These are phyloP conservation scores for Solanum lycopersicoides DNA, from an alignment of 257 asterid species.

Conservation along the genomic window DNA sequence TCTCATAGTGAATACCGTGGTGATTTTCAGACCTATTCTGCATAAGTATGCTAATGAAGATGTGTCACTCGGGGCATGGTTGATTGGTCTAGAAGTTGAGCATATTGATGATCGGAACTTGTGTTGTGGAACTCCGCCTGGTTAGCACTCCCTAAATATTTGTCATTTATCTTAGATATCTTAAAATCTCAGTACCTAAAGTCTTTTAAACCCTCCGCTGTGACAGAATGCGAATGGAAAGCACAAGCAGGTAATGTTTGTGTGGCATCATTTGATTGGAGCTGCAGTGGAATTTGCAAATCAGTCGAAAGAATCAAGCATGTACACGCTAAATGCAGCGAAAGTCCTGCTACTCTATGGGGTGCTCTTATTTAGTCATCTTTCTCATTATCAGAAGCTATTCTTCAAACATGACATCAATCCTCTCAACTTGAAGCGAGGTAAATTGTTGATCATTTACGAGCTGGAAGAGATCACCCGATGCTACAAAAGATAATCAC, in stretches of 20 bases:
- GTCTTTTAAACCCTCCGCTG: neutral
- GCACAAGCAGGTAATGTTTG: neutral
- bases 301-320: neutral
- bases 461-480: neutral
- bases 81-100: slow-evolving; percentile 1
- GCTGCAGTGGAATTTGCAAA: neutral
- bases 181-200: neutral
- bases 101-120: neutral
- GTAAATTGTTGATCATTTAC: neutral
- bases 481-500: neutral
- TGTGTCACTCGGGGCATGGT: neutral
- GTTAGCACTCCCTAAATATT: neutral
- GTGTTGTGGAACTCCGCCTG: neutral
- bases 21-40: neutral
- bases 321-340: neutral
- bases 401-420: neutral
- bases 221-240: neutral
- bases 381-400: neutral
- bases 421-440: neutral
- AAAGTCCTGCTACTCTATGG: neutral
- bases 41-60: slow-evolving; percentile 1
- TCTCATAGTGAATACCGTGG: neutral
- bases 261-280: slow-evolving; percentile 1
- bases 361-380: neutral
- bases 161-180: neutral